Base-by-base conservation (phyloP, 805 yeast genomes). In the Barnettozyma californica region DNA sequence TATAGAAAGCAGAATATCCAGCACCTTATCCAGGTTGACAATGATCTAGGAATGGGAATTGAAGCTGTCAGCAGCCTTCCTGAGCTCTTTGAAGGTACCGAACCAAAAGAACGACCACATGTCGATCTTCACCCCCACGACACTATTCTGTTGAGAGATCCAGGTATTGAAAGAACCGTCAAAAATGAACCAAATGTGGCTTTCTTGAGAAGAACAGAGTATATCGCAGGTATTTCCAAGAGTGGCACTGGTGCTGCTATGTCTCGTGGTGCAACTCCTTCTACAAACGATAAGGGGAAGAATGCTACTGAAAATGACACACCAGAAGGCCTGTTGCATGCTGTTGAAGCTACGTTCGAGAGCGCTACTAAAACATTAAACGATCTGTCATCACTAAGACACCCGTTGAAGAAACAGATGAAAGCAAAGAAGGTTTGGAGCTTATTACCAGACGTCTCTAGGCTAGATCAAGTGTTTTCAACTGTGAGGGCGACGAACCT, bases 141-240 rank as follows among this genome's bases (percentile, higher is more conserved):
- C 67, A 72, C 81, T 54, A 77, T 77, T 9, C 73, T 92, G 44
- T 73, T 94, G 47, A 78, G 89, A 61, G 97, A 90, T 63, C 96
- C 97, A 21, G 80, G 82, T 41, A 61, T 64, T 38, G 74, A 65
- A 34, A 62, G 60, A 46, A 44, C 61, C 7, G 60, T 62, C 6
- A 68, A 64, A 56, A 63, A 64, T 14, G 73, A 70, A 44, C 69
- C 74, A 19, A 70, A 70, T 40, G 75, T 87, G 13, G 76, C 87
- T n/a, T 91, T 92, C 68, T 75, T 92, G 63, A 83, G 97, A 70
- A 82, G 98, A 70, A 92, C 99, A 0, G 98, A 94, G 63, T 92
- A 92, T 64, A 85, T 20, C 16, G 43, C 34, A 89, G 33, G 59
- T 55, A 2, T 52, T 59, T 4, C 53, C 37, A 26, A 48, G 5